Conservation (phyloP, 2,329 filamentous ascomycete genomes). For the Fusarium sarcochroum region DNA sequence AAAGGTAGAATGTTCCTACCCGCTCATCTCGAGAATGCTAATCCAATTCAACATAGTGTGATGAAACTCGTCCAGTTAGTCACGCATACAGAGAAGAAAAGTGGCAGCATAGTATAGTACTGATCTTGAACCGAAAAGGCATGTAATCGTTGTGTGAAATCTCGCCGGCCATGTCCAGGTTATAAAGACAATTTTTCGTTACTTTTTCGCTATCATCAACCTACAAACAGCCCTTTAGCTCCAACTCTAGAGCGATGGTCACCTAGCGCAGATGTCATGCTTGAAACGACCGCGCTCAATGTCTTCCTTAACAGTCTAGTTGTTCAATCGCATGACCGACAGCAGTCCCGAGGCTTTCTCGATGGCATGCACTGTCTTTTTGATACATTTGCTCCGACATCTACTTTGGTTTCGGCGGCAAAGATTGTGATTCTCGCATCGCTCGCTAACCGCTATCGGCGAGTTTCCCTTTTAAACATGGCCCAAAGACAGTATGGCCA, state of each 20-base stretch:
- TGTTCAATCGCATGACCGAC: not conserved
- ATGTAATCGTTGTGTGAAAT: conserved; percentile 18
- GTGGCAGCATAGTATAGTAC: not conserved
- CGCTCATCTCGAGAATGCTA: not conserved
- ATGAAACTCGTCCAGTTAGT: conserved; percentile 29
- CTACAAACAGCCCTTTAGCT: not conserved
- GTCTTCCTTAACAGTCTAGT: conserved; percentile 15
- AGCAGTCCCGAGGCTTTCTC: conserved; percentile 12
- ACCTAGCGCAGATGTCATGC: not conserved
- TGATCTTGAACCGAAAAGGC: not conserved
- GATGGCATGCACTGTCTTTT: conserved; percentile 21
- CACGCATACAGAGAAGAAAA: not conserved
- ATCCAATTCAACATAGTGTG: not conserved
- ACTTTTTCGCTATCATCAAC: conserved; percentile 14
- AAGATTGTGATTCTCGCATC: conserved; percentile 16
- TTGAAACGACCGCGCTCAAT: conserved; percentile 5
- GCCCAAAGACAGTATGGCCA: conserved; percentile 17
- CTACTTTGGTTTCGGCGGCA: conserved; percentile 14
- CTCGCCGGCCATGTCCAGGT: conserved; percentile 5
- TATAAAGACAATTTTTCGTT: conserved; percentile 12
- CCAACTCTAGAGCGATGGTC: conserved; percentile 1
- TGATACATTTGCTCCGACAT: not conserved
- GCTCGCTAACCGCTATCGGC: not conserved
- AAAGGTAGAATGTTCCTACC: not conserved
- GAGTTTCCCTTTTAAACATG: not conserved